Percentiles rank a stretch among this genome's conserved stretches.
These are phyloP conservation scores for Paracamarosporium sp. DNA, from an alignment of 2,329 filamentous ascomycete species.

Conservation along the genomic window DNA sequence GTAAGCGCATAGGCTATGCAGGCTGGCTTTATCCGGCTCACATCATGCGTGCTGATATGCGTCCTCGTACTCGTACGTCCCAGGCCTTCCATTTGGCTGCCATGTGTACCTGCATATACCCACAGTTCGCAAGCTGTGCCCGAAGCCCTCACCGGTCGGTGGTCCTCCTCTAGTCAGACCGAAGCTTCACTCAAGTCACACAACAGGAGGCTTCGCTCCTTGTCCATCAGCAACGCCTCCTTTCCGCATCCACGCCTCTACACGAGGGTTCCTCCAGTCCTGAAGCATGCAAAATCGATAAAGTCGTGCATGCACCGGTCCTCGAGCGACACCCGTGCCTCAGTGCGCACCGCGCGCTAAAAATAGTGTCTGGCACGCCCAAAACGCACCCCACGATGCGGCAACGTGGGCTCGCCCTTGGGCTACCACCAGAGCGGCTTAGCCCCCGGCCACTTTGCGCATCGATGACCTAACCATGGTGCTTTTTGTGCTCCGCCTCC, in stretches of 20 bases:
- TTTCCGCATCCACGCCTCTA: not conserved
- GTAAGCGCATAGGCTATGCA: not conserved
- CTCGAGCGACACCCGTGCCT: not conserved
- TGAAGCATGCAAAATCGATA: slow-evolving; percentile 11
- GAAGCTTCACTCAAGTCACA: not conserved
- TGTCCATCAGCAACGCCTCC: not conserved
- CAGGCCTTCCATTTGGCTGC: not conserved
- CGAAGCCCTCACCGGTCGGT: not conserved
- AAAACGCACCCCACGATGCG: slow-evolving; percentile 5
- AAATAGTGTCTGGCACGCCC: slow-evolving; percentile 2
- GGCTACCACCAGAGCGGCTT: not conserved
- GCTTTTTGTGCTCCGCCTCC: not conserved
- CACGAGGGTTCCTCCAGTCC: not conserved
- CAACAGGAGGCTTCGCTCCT: slow-evolving; percentile 4
- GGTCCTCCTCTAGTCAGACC: not conserved
- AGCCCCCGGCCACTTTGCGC: not conserved
- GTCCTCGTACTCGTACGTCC: not conserved
- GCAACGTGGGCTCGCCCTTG: not conserved
- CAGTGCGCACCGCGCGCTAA: slow-evolving; percentile 8
- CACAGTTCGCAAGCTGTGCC: not conserved
- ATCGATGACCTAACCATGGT: slow-evolving; percentile 4
- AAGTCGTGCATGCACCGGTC: slow-evolving; percentile 7
- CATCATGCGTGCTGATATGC: not conserved
- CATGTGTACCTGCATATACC: not conserved
- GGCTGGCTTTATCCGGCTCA: not conserved